phyloP scores from a whole-genome alignment of 2,329 filamentous ascomycete genomes.

The Lachnellula subtilissima region DNA sequence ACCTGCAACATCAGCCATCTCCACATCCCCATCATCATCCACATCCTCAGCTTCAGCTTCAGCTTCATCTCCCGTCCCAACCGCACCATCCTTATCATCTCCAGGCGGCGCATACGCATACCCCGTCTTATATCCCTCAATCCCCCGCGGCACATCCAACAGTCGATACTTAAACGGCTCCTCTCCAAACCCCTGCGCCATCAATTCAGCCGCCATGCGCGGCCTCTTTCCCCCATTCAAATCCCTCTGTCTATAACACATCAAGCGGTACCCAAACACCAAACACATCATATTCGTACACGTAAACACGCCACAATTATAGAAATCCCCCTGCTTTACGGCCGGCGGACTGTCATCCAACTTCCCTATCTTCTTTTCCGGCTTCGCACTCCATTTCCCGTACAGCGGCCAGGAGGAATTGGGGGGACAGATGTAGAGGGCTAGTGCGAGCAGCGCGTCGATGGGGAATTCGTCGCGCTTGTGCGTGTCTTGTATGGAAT shows the following conservation, averaged over 20 bases:
- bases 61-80: not conserved
- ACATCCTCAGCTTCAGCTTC: too few relatives aligned
- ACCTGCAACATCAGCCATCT: too few relatives aligned
- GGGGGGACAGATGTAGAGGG: not conserved
- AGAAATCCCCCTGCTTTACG: not conserved
- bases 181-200: not conserved
- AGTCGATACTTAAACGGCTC: not conserved
- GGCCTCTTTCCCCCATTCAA: not conserved
- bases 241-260: not conserved
- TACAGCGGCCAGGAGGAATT: not conserved
- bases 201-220: conserved; percentile 3
- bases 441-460: not conserved
- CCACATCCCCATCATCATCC: too few relatives aligned
- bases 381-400: not conserved
- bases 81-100: too few relatives aligned
- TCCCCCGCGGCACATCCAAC: not conserved
- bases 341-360: not conserved
- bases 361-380: not conserved
- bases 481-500: not conserved
- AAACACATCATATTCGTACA: conserved; percentile 5
- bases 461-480: not conserved
- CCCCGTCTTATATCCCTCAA: not conserved
- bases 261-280: conserved; percentile 5
- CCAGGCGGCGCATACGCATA: not conserved
- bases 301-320: conserved; percentile 6